Evolutionary conservation across 108 stramenopile genomes (phyloP).

Genomic region (Fragilaria radians): DNA sequence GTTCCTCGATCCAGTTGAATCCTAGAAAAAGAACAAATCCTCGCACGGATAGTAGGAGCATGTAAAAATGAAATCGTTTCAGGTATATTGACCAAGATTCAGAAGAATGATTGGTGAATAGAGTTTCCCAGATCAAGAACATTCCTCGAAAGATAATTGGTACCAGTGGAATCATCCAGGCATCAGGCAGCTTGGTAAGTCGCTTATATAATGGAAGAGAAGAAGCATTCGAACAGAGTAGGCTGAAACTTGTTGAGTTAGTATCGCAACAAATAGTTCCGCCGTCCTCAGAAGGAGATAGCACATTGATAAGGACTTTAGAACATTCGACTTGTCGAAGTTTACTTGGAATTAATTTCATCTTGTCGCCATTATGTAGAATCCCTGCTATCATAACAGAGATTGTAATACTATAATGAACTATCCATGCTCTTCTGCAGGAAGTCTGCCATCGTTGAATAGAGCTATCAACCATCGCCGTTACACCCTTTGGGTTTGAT

Average conservation of each 20-base stretch:
- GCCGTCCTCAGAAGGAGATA: not conserved
- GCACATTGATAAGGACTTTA: slow-evolving; percentile 1
- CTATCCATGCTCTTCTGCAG: not conserved
- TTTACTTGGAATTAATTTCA: not conserved
- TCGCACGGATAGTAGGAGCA: slow-evolving; percentile 54
- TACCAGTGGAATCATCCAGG: slow-evolving; percentile 71
- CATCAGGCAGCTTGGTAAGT: slow-evolving; percentile 59
- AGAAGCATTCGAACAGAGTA: not conserved
- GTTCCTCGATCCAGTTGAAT: slow-evolving; percentile 55
- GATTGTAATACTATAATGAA: not conserved
- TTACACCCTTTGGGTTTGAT: no score
- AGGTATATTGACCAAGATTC: slow-evolving; percentile 10
- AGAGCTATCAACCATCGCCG: no score
- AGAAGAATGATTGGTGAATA: slow-evolving; percentile 6
- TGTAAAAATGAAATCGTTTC: slow-evolving; percentile 44
- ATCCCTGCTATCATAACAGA: not conserved
- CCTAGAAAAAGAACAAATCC: slow-evolving; percentile 58
- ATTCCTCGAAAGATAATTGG: slow-evolving; percentile 54
- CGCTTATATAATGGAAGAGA: not conserved
- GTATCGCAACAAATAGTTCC: not conserved
- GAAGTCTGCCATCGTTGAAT: not conserved
- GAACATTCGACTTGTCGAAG: not conserved
- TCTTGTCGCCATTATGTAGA: not conserved
- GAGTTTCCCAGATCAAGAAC: slow-evolving; percentile 1
- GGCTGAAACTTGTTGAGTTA: not conserved